These are phyloP conservation scores for Poterioochromonas sp. DNA, from an alignment of 352 stramenopile genomes.

Conservation along the genomic window DNA sequence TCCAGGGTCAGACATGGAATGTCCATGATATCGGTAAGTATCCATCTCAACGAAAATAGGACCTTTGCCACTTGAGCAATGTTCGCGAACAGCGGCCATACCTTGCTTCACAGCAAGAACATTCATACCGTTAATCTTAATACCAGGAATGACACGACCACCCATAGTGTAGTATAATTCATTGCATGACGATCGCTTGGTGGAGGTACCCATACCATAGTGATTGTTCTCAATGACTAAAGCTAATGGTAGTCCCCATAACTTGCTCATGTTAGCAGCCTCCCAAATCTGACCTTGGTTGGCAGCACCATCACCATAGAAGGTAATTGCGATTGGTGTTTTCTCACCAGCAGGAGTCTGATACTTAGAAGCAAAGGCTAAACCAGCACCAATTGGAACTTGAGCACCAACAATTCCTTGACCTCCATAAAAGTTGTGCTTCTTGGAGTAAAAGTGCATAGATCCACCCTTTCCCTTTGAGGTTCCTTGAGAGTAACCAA, in stretches of 20 bases:
- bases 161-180: conserved; percentile 99
- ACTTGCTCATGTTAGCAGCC: conserved; percentile 48
- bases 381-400: conserved; percentile 90
- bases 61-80: conserved; percentile 84
- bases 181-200: conserved; percentile 89
- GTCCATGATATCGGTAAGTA: conserved; percentile 99
- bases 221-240: conserved; percentile 99
- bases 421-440: conserved; percentile 95
- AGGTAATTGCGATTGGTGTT: conserved; percentile 84
- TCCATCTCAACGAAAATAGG: conserved; percentile 87
- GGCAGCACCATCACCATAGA: conserved; percentile 96
- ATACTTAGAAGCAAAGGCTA: conserved; percentile 99
- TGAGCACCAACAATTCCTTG: conserved; percentile 96
- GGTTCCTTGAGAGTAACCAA: conserved; percentile 74
- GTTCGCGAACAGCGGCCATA: conserved; percentile 92
- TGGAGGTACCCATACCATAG: conserved; percentile 99
- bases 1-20: conserved; percentile 99
- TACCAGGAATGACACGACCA: conserved; percentile 95
- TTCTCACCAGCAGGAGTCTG: conserved; percentile 64
- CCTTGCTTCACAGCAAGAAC: conserved; percentile 81
- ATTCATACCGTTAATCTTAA: conserved; percentile 97
- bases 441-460: conserved; percentile 99
- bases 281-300: conserved; percentile 98
- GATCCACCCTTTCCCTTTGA: conserved; percentile 92
- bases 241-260: conserved; percentile 98